Evolutionary conservation across 116 monocot species (phyloP).

Genomic region (Papilionanthe hybrid): DNA sequence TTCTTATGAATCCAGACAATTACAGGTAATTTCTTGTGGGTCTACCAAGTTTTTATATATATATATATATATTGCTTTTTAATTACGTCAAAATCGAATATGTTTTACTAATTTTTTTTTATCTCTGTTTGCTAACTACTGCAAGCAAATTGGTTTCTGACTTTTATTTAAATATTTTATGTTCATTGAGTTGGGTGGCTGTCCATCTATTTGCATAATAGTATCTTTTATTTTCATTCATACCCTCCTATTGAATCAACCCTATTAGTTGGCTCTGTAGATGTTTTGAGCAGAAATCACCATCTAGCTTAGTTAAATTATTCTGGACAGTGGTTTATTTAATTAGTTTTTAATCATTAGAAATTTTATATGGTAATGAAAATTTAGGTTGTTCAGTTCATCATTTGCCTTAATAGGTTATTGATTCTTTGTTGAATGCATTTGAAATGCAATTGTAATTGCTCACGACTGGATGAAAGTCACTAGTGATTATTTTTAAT

Average conservation of each 20-base stretch:
- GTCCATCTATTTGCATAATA: background rate
- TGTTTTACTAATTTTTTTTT: background rate
- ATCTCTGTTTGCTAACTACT: background rate
- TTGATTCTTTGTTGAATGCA: background rate
- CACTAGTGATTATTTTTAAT: background rate
- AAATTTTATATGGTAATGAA: background rate
- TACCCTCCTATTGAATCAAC: background rate
- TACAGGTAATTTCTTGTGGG: constrained; percentile 51
- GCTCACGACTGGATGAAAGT: background rate
- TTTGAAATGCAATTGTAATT: background rate
- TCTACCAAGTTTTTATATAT: background rate
- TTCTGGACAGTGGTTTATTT: background rate
- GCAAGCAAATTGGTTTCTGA: background rate
- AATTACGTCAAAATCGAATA: background rate
- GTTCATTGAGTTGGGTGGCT: background rate
- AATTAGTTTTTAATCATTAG: too few relatives aligned
- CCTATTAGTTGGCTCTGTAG: background rate
- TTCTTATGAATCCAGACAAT: constrained; percentile 94
- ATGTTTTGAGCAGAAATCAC: background rate
- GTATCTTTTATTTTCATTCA: background rate
- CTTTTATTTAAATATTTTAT: background rate
- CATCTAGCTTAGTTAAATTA: background rate
- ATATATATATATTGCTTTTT: background rate
- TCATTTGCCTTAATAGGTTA: background rate
- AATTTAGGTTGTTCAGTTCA: background rate